Conservation (phyloP, 176 grass and related monocot genomes). For the Phragmites australis region DNA sequence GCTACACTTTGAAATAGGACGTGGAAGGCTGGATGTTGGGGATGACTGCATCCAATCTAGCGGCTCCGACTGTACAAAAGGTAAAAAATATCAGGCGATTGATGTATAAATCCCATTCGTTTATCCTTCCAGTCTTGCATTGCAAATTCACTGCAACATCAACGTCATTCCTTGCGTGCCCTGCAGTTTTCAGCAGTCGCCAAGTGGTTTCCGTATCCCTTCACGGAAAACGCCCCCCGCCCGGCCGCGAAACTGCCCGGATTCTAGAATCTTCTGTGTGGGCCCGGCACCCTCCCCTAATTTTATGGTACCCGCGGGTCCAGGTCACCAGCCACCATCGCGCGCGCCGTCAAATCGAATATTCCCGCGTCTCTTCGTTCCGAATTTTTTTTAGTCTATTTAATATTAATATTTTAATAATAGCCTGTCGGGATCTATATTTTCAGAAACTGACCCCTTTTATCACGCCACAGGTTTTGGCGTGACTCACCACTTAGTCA, state of each 20-base stretch:
- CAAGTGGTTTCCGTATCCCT: neutral
- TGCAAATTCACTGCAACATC: neutral
- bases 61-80: too few species aligned
- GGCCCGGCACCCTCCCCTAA: constrained; percentile 9
- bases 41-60: too few species aligned
- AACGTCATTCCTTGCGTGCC: neutral
- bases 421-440: too few species aligned
- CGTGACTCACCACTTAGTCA: too few species aligned
- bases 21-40: too few species aligned
- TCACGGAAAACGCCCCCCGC: neutral
- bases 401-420: too few species aligned
- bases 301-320: constrained; percentile 8
- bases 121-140: neutral
- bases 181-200: neutral
- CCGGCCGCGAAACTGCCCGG: neutral
- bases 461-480: too few species aligned
- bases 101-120: too few species aligned
- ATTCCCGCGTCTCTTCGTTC: neutral
- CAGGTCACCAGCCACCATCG: constrained; percentile 16
- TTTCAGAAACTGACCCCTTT: too few species aligned
- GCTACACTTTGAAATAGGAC: too few species aligned
- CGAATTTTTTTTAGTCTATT: too few species aligned
- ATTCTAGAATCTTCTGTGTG: constrained; percentile 39
- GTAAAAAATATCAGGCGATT: too few species aligned
- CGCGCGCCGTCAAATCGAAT: neutral